phyloP scores from a whole-genome alignment of 2,329 filamentous ascomycete genomes.

The Colletotrichum tropicale region DNA sequence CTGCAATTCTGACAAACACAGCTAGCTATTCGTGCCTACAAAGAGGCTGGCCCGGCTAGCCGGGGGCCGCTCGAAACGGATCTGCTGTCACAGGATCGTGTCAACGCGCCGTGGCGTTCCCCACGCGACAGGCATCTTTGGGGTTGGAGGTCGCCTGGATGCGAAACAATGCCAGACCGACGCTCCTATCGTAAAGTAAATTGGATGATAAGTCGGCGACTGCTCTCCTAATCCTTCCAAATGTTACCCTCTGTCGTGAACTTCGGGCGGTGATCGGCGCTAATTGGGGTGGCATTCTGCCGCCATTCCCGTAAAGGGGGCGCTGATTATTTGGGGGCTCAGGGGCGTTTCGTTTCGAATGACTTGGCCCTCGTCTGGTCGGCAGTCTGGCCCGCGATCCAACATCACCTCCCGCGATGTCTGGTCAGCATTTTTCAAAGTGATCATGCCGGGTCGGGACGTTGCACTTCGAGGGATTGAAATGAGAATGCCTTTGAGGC shows the following conservation, averaged over 20 bases:
- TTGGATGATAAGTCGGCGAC: neutral
- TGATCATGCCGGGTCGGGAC: neutral
- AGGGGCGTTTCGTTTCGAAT: neutral
- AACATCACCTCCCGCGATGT: neutral
- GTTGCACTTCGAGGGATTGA: neutral
- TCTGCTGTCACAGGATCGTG: slow-evolving; percentile 17
- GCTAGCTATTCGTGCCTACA: neutral
- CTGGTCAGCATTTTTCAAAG: neutral
- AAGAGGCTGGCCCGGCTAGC: neutral
- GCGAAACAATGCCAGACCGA: neutral
- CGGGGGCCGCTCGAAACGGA: slow-evolving; percentile 4
- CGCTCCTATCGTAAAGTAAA: neutral
- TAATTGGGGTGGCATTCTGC: neutral
- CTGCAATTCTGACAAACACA: neutral
- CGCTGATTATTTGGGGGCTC: neutral
- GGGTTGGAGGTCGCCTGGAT: neutral
- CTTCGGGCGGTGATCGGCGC: neutral
- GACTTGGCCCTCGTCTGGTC: neutral
- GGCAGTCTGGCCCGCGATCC: neutral
- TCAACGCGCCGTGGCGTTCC: slow-evolving; percentile 1
- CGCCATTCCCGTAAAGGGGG: neutral
- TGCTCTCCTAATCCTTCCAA: neutral
- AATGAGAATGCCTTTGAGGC: neutral
- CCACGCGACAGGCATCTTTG: neutral
- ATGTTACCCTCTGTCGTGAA: neutral